Evolutionary conservation across 345 rosid genomes (phyloP).

Genomic region (Balakata baccata): DNA sequence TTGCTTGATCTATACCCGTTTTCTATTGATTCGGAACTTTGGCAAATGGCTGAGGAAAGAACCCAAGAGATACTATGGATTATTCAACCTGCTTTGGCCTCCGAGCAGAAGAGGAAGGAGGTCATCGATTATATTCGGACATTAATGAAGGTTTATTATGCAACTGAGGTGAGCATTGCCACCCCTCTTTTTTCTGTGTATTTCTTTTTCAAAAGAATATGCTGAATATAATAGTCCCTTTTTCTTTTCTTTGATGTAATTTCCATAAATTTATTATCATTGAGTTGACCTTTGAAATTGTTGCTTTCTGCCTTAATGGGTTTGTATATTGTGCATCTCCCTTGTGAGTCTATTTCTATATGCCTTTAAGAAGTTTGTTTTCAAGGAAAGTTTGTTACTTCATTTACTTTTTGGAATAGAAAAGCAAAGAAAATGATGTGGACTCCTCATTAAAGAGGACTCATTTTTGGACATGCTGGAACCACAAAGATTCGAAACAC

Average conservation of each 20-base stretch:
- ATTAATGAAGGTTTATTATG: constrained; percentile 50
- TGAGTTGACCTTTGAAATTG: constrained; percentile 4
- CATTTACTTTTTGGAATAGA: background rate
- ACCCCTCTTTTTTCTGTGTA: constrained; percentile 3
- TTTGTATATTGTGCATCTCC: constrained; percentile 2
- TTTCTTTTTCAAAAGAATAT: background rate
- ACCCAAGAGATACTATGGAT: constrained; percentile 60
- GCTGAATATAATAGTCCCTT: background rate
- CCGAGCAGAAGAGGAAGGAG: constrained; percentile 62
- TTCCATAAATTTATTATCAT: background rate
- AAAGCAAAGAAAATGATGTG: background rate
- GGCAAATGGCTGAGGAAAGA: constrained; percentile 75
- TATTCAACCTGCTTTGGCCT: constrained; percentile 60
- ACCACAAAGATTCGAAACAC: background rate
- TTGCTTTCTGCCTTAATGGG: background rate
- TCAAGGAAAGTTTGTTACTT: constrained; percentile 3
- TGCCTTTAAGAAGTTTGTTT: background rate
- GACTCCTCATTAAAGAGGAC: constrained; percentile 5
- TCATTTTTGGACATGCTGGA: constrained; percentile 2
- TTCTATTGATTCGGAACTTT: constrained; percentile 50
- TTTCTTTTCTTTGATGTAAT: constrained; percentile 1
- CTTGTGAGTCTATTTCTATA: background rate
- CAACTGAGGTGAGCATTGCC: constrained; percentile 56
- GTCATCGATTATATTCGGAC: constrained; percentile 52
- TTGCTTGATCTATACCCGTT: constrained; percentile 33